Percentiles rank a stretch among this genome's conserved stretches.
These are phyloP conservation scores for Cladophialophora psammophila DNA, from an alignment of 2,329 filamentous ascomycete genomes.

Conservation along the genomic window DNA sequence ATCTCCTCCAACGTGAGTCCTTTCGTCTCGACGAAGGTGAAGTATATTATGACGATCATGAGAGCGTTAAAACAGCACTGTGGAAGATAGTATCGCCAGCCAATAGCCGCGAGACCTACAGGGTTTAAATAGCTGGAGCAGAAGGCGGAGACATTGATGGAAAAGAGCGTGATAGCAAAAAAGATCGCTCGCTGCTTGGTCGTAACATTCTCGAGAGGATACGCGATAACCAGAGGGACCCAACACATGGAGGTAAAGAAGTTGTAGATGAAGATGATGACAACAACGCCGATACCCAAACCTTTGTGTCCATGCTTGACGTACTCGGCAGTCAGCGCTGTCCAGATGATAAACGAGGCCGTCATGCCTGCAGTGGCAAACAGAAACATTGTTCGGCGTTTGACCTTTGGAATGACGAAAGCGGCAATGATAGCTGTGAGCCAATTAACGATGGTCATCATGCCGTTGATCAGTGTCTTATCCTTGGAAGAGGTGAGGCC, in stretches of 20 bases:
- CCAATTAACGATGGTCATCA: constrained; percentile 13
- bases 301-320: neutral
- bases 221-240: constrained; percentile 40
- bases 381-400: constrained; percentile 65
- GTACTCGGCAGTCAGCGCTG: constrained; percentile 8
- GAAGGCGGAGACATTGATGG: neutral
- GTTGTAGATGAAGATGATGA: constrained; percentile 47
- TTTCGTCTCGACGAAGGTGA: constrained; percentile 44
- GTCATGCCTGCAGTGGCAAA: constrained; percentile 46
- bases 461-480: constrained; percentile 41
- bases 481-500: constrained; percentile 62
- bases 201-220: constrained; percentile 57
- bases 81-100: constrained; percentile 60
- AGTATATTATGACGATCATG: constrained; percentile 39
- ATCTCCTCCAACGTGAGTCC: constrained; percentile 44
- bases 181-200: constrained; percentile 56
- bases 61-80: constrained; percentile 47
- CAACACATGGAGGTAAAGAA: constrained; percentile 44
- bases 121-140: constrained; percentile 48
- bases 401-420: constrained; percentile 62
- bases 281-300: constrained; percentile 42
- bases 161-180: constrained; percentile 41
- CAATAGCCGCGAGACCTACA: constrained; percentile 58
- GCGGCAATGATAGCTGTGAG: constrained; percentile 44
- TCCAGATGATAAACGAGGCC: constrained; percentile 12